These are phyloP conservation scores for Cryphonectria carpinicola DNA, from an alignment of 2,329 filamentous ascomycete species.

Conservation along the genomic window DNA sequence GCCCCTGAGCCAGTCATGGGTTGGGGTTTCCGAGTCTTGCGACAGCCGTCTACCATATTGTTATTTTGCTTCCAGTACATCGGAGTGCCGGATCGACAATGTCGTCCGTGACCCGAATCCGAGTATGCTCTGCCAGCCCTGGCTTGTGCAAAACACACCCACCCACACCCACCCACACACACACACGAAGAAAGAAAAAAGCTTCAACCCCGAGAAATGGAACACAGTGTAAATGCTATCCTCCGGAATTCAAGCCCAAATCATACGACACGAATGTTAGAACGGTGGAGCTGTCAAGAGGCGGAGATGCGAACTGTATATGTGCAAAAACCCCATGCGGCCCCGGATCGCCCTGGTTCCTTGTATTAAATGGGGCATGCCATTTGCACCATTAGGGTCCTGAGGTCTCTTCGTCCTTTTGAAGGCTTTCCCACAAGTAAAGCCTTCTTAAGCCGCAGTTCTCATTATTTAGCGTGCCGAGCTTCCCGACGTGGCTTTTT, in stretches of 20 bases:
- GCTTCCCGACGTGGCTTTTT: not conserved
- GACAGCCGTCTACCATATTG: not conserved
- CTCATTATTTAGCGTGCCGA: not conserved
- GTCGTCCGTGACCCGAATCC: not conserved
- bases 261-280: not conserved
- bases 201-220: not conserved
- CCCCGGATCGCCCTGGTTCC: constrained; percentile 6
- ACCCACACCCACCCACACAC: too few species aligned
- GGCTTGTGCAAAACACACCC: too few species aligned
- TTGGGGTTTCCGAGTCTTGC: not conserved
- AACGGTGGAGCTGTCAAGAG: not conserved
- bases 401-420: not conserved
- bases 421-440: not conserved
- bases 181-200: not conserved
- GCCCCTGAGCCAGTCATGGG: not conserved
- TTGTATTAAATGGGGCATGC: not conserved
- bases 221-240: not conserved
- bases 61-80: not conserved
- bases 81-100: not conserved
- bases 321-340: too few species aligned
- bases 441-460: not conserved
- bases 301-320: not conserved
- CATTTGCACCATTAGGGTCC: not conserved
- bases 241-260: not conserved
- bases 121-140: not conserved